A percentile compares a stretch with the other conserved stretches of the same genome.
Conservation (phyloP, 148 eudicot genomes). For the Arbutus unedo region DNA sequence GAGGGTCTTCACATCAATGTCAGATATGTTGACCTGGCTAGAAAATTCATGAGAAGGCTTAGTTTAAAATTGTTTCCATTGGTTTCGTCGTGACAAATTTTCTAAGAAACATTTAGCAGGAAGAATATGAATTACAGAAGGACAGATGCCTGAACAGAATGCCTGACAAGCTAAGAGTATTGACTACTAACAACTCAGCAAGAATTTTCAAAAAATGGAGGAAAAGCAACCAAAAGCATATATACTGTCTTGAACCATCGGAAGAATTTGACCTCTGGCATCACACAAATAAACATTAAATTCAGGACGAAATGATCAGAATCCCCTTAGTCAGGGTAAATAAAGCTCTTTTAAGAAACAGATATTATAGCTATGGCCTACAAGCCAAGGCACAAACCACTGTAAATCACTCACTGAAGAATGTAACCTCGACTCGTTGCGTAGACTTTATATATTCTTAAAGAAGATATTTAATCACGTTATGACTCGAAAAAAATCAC, state of each 20-base stretch:
- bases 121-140: neutral
- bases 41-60: conserved; percentile 18
- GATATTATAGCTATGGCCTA: too few relatives aligned
- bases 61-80: neutral
- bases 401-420: neutral
- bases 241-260: neutral
- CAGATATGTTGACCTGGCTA: conserved; percentile 60
- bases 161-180: neutral
- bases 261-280: neutral
- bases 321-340: too few relatives aligned
- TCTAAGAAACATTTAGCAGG: neutral
- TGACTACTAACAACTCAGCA: neutral
- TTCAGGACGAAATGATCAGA: too few relatives aligned
- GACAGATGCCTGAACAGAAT: neutral
- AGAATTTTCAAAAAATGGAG: neutral
- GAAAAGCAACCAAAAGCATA: neutral
- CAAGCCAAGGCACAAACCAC: neutral
- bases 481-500: neutral
- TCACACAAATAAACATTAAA: neutral
- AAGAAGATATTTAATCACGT: conserved; percentile 1
- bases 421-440: neutral
- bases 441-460: neutral
- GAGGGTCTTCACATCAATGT: conserved; percentile 51
- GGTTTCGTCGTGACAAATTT: conserved; percentile 10
- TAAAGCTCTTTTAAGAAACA: too few relatives aligned